Percentiles rank a stretch among this genome's conserved stretches.
phyloP scores from a whole-genome alignment of 2,329 filamentous ascomycete species.

The Trichoderma hamatum region DNA sequence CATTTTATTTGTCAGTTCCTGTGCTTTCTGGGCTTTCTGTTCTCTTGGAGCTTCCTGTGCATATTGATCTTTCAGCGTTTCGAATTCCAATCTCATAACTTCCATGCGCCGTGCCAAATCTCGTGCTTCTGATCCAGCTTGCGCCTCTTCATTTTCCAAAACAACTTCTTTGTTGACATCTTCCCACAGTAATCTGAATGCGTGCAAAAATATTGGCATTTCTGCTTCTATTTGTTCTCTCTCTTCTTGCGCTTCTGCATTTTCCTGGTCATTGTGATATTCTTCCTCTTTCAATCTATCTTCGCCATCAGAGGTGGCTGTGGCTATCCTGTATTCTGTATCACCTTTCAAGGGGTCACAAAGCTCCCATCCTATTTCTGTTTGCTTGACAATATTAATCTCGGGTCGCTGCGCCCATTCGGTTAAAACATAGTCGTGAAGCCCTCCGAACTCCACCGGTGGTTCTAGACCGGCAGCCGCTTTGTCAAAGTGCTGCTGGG shows the following conservation, averaged over 20 bases:
- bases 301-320: not conserved
- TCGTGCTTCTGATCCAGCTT: not conserved
- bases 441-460: constrained; percentile 45
- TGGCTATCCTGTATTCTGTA: constrained; percentile 23
- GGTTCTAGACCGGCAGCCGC: constrained; percentile 38
- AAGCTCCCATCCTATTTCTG: constrained; percentile 39
- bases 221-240: not conserved
- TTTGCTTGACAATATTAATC: constrained; percentile 40
- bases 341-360: constrained; percentile 38
- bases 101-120: not conserved
- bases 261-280: no score
- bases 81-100: not conserved
- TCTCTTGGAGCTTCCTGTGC: not conserved
- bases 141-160: not conserved
- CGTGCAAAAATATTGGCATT: not conserved
- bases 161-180: not conserved
- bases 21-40: not conserved
- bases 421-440: constrained; percentile 43
- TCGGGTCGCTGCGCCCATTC: constrained; percentile 43
- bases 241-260: not conserved
- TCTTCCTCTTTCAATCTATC: no score
- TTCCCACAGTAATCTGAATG: not conserved
- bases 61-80: not conserved
- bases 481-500: constrained; percentile 68
- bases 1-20: not conserved